These are phyloP conservation scores for Exophiala sp. DNA, from an alignment of 2,329 filamentous ascomycete genomes.

Conservation along the genomic window DNA sequence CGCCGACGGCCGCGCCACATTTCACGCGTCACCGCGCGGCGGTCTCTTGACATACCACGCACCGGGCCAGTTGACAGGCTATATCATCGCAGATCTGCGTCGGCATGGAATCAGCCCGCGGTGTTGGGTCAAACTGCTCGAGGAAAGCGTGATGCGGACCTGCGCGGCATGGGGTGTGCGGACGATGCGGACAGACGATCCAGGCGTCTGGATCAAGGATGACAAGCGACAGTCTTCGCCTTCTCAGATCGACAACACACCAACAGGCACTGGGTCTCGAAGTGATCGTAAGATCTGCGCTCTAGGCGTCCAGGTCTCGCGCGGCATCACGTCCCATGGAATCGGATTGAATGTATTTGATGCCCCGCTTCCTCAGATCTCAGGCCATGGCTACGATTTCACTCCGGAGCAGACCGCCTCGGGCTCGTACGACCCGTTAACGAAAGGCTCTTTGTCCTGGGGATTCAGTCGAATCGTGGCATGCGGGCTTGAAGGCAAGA, in stretches of 20 bases:
- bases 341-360: conserved; percentile 58
- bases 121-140: conserved; percentile 71
- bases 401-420: conserved; percentile 6
- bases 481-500: conserved; percentile 76
- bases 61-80: conserved; percentile 86
- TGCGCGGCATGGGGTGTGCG: conserved; percentile 56
- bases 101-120: conserved; percentile 62
- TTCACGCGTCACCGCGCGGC: conserved; percentile 69
- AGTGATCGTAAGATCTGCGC: conserved; percentile 72
- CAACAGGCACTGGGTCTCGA: neutral
- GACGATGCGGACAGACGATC: conserved; percentile 60
- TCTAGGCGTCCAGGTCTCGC: conserved; percentile 80
- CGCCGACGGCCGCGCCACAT: conserved; percentile 38
- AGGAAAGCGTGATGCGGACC: conserved; percentile 65
- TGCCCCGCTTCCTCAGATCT: conserved; percentile 46
- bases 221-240: neutral
- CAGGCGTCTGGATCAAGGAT: conserved; percentile 69
- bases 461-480: conserved; percentile 71
- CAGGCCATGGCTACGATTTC: conserved; percentile 7
- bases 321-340: conserved; percentile 78
- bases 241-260: neutral
- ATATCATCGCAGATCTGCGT: conserved; percentile 79
- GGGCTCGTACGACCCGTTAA: conserved; percentile 7
- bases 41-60: conserved; percentile 94
- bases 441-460: conserved; percentile 44